Percentiles rank a stretch among this genome's conserved stretches.
Evolutionary conservation across 768 basidiomycete species (phyloP).

Genomic region (Gelatoporia subvermispora): DNA sequence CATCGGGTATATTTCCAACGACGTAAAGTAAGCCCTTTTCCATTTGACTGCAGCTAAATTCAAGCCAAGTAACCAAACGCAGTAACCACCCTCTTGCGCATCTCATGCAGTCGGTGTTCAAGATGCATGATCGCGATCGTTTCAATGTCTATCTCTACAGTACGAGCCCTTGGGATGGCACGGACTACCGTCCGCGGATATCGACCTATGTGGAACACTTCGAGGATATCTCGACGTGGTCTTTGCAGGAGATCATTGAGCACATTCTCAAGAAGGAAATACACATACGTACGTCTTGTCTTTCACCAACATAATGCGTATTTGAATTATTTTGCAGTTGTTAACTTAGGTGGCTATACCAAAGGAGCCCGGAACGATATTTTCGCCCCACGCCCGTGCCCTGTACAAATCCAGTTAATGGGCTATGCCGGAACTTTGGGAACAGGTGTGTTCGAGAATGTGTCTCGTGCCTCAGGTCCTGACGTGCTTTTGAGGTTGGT

Average conservation of each 20-base stretch:
- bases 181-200: slow-evolving; percentile 38
- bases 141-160: slow-evolving; percentile 45
- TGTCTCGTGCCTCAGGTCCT: not conserved
- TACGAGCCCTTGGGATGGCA: slow-evolving; percentile 42
- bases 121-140: slow-evolving; percentile 33
- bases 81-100: slow-evolving; percentile 50
- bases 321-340: slow-evolving; percentile 23
- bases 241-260: slow-evolving; percentile 31
- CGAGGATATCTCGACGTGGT: slow-evolving; percentile 36
- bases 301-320: not conserved
- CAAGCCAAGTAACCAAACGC: too few species aligned
- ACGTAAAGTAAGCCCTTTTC: slow-evolving; percentile 34
- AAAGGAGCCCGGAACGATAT: slow-evolving; percentile 49
- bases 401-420: slow-evolving; percentile 46
- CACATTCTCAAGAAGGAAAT: slow-evolving; percentile 38
- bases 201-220: slow-evolving; percentile 36
- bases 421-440: slow-evolving; percentile 47
- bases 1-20: slow-evolving; percentile 45
- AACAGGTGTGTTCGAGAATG: slow-evolving; percentile 22
- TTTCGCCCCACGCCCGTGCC: slow-evolving; percentile 44
- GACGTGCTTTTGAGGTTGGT: slow-evolving; percentile 32
- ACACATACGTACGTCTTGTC: slow-evolving; percentile 35
- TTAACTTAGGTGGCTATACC: slow-evolving; percentile 46
- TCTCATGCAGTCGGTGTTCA: slow-evolving; percentile 48
- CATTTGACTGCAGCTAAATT: too few species aligned